Evolutionary conservation across 176 grass and related monocot species (phyloP).

Genomic region (Oryza longistaminata): DNA sequence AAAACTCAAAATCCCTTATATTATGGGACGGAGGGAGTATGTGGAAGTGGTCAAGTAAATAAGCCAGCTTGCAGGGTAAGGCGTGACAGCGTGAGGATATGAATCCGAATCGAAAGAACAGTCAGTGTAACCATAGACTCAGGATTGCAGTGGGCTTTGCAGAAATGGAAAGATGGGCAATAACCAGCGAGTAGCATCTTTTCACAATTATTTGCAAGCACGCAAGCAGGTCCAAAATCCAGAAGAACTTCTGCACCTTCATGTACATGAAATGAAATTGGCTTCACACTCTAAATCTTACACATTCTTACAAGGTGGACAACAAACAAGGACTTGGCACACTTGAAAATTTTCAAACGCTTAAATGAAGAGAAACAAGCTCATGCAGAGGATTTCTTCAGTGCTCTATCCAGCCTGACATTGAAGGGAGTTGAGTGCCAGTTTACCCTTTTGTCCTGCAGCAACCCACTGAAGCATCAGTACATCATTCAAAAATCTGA

Average conservation of each 20-base stretch:
- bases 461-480: not conserved
- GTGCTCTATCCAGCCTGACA: conserved; percentile 59
- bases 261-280: conserved; percentile 32
- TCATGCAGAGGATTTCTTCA: conserved; percentile 45
- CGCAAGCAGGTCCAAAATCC: conserved; percentile 25
- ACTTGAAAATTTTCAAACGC: not conserved
- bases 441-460: conserved; percentile 66
- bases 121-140: not conserved
- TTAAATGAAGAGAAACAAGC: conserved; percentile 12
- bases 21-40: too few species aligned
- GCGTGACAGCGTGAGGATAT: too few species aligned
- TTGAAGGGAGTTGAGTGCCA: conserved; percentile 64
- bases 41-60: too few species aligned
- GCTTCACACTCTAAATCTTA: not conserved
- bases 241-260: not conserved
- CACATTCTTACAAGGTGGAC: not conserved
- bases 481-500: not conserved
- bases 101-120: too few species aligned
- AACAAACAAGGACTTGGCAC: not conserved
- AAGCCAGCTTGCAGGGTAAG: too few species aligned
- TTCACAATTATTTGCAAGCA: conserved; percentile 28
- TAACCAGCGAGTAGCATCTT: not conserved
- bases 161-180: not conserved
- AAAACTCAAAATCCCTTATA: too few species aligned
- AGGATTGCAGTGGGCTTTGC: not conserved